Evolutionary conservation across 2,329 filamentous ascomycete species (phyloP).

Genomic region (Grosmannia huntii): DNA sequence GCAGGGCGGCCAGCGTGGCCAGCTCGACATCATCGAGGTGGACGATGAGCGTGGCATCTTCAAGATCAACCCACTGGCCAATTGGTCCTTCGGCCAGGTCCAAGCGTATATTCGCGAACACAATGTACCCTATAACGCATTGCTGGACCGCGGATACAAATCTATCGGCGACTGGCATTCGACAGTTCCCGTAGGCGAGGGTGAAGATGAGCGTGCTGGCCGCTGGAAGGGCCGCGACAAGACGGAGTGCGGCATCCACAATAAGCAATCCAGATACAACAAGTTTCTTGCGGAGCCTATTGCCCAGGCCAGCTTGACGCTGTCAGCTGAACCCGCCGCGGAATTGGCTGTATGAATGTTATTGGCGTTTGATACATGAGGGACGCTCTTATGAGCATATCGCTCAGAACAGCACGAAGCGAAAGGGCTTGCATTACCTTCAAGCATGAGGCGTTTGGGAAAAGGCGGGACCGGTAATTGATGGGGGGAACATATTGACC

Average conservation of each 20-base stretch:
- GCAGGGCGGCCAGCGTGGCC: conserved; percentile 84
- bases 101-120: conserved; percentile 76
- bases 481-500: not conserved
- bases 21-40: conserved; percentile 82
- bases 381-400: no score
- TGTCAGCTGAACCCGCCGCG: not conserved
- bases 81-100: conserved; percentile 87
- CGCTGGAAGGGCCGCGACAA: conserved; percentile 94
- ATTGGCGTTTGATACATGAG: not conserved
- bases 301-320: not conserved
- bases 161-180: conserved; percentile 98
- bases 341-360: not conserved
- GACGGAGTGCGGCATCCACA: conserved; percentile 98
- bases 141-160: conserved; percentile 93
- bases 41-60: conserved; percentile 78
- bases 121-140: conserved; percentile 83
- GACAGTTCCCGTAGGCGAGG: conserved; percentile 75
- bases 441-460: not conserved
- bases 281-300: conserved; percentile 49
- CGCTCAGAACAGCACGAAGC: not conserved
- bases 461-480: not conserved
- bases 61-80: conserved; percentile 95
- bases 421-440: not conserved
- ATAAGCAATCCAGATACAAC: conserved; percentile 87
- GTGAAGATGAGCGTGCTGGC: conserved; percentile 90